Evolutionary conservation across 2,329 filamentous ascomycete genomes (phyloP).

Genomic region (Westerdykella sp.): DNA sequence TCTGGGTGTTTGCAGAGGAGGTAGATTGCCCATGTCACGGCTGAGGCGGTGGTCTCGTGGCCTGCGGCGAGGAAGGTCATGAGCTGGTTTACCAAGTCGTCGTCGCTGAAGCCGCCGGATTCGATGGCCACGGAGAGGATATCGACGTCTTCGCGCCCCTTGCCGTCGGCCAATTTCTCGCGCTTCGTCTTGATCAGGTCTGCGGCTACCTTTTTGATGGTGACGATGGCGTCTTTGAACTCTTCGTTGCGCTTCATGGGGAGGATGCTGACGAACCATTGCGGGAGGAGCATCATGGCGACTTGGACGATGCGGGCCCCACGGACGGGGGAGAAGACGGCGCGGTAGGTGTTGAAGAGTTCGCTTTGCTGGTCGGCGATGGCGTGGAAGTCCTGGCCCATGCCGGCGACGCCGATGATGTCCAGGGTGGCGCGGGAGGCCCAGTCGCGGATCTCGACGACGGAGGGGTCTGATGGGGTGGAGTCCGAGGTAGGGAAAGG

Average conservation of each 20-base stretch:
- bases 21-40: slow-evolving; percentile 51
- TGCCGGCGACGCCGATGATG: slow-evolving; percentile 53
- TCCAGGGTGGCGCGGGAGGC: slow-evolving; percentile 50
- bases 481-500: no score
- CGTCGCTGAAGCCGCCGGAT: slow-evolving; percentile 68
- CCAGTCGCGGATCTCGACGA: slow-evolving; percentile 43
- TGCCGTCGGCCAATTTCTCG: slow-evolving; percentile 44
- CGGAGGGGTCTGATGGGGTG: slow-evolving; percentile 21
- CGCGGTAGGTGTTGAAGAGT: slow-evolving; percentile 48
- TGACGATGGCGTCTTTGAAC: slow-evolving; percentile 30
- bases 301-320: slow-evolving; percentile 53
- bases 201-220: slow-evolving; percentile 55
- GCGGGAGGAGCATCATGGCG: slow-evolving; percentile 56
- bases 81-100: slow-evolving; percentile 77
- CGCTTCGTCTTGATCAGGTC: slow-evolving; percentile 68
- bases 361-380: slow-evolving; percentile 47
- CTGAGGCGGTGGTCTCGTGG: slow-evolving; percentile 52
- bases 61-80: slow-evolving; percentile 81
- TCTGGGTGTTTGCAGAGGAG: slow-evolving; percentile 47
- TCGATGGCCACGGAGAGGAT: slow-evolving; percentile 76
- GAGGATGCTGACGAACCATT: slow-evolving; percentile 54
- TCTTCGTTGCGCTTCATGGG: slow-evolving; percentile 63
- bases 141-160: slow-evolving; percentile 53
- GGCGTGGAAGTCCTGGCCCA: slow-evolving; percentile 52
- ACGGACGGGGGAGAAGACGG: slow-evolving; percentile 44